Evolutionary conservation across 2,329 filamentous ascomycete genomes (phyloP), one percentile per base, ranked within the genome.

Genomic region (Fusarium keratoplasticum): DNA sequence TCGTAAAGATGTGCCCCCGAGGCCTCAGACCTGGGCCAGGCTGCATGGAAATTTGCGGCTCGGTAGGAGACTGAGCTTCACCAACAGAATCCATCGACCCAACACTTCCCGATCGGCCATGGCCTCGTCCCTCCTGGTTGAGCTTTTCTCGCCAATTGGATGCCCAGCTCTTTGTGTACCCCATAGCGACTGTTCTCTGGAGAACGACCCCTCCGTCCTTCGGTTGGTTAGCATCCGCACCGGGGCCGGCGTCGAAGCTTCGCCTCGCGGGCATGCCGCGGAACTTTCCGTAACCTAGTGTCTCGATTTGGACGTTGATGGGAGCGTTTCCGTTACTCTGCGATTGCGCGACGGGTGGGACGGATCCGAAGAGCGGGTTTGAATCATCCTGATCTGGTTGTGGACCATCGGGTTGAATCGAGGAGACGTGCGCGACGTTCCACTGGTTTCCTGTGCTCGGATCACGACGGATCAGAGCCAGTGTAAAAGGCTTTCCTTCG

Each of bases 1-100:
- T 96, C 22, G 87, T 84, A 80, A 98, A 98, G 1, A 91, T 89
- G 82, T 97, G 97, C 20, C 91, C 93, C 35, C 88, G 87, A 0
- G 91, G 86, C 63, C 85, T 89, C 70, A 87, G 84, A 20, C 84
- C 87, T 0, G 85, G 85, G 0, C 84, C 85, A 0, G 86, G 85
- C 2, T 84, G 81, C 57, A 77, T 69, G 1, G 85, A 85, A 18
- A 72, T 76, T 29, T 82, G 27, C 81, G 77, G 66, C 18, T 78
- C 77, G 18, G 70, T 67, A 11, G 72, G 72, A 18, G 79, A 80
- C 38, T 81, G 80, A 8, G 71, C 67, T 2, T 83, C 85, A 5
- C 80, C 82, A 13, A 47, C 62, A 1, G 83, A 82, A 2, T 75
- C 66, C 10, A 80, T 75, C 0, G 84, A 84, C 1, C 72, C 70